A percentile compares a stretch with the other conserved stretches of the same genome.
These are phyloP conservation scores for Trametes villosa DNA, from an alignment of 768 basidiomycete species.

Conservation along the genomic window DNA sequence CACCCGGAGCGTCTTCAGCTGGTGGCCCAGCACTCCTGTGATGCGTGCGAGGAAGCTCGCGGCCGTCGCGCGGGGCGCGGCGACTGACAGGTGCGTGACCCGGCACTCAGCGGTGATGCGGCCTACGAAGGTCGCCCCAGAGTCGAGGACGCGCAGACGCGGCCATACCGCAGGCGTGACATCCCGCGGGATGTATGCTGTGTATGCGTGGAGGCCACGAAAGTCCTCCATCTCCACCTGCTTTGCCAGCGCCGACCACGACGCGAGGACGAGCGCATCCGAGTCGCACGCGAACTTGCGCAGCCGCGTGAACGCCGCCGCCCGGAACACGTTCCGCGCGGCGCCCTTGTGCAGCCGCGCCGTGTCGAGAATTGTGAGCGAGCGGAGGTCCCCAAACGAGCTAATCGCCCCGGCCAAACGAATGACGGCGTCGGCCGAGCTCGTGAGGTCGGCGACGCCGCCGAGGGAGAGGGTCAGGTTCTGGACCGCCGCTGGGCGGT, in stretches of 20 bases:
- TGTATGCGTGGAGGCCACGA: neutral
- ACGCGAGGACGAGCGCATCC: neutral
- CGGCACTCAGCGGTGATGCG: neutral
- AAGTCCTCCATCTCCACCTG: neutral
- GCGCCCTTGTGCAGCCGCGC: no score
- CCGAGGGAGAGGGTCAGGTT: no score
- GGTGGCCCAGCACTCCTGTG: neutral
- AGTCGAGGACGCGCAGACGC: neutral
- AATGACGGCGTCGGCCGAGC: no score
- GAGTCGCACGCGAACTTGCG: neutral
- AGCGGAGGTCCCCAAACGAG: no score
- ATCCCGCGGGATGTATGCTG: neutral
- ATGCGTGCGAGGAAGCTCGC: neutral
- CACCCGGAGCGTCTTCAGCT: neutral
- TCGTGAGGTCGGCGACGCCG: no score
- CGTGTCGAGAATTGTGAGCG: no score
- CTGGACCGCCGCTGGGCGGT: no score
- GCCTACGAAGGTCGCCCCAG: neutral
- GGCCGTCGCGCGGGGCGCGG: neutral
- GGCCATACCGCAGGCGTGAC: neutral
- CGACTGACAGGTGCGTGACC: neutral
- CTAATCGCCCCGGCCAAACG: no score
- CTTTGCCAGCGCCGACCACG: neutral
- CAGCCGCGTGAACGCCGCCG: neutral
- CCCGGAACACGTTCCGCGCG: no score